phyloP scores from a whole-genome alignment of 768 basidiomycete genomes.

The Mycena amicta region DNA sequence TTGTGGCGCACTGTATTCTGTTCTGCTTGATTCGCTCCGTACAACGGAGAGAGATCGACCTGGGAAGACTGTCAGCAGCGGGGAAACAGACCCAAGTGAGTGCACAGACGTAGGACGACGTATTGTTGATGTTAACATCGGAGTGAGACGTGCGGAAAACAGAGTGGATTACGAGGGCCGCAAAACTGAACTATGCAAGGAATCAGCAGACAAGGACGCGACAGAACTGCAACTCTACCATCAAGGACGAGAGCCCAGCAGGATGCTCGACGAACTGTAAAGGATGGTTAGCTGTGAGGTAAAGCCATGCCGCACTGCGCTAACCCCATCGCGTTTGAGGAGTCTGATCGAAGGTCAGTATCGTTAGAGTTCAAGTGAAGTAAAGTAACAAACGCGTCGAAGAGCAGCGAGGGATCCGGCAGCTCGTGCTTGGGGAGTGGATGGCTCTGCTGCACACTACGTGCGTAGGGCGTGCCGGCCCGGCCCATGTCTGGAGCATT shows the following conservation, averaged over 20 bases:
- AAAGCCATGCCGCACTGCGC: conserved; percentile 9
- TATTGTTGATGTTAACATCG: conserved; percentile 74
- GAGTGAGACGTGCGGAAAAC: conserved; percentile 78
- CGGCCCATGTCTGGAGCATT: conserved; percentile 72
- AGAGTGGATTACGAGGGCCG: conserved; percentile 82
- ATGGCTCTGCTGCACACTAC: conserved; percentile 74
- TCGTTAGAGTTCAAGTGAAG: neutral
- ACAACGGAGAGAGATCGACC: conserved; percentile 83
- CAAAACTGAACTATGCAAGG: conserved; percentile 59
- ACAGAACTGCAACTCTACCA: too few species aligned
- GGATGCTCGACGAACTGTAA: conserved; percentile 78
- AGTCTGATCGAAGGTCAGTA: conserved; percentile 34
- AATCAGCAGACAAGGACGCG: too few species aligned
- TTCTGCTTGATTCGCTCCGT: conserved; percentile 68
- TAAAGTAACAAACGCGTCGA: conserved; percentile 68
- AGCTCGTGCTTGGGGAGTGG: conserved; percentile 68
- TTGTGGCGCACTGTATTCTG: conserved; percentile 55
- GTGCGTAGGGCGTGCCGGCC: conserved; percentile 78
- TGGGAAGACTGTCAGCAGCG: too few species aligned
- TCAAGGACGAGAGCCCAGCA: conserved; percentile 73
- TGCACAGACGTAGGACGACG: conserved; percentile 85
- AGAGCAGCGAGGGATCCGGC: conserved; percentile 80
- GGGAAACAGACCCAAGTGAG: too few species aligned
- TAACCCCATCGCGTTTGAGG: conserved; percentile 68
- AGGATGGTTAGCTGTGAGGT: neutral